A percentile compares a stretch with the other conserved stretches of the same genome.
phyloP scores from a whole-genome alignment of 768 basidiomycete genomes.

The Calocybe gangraenosa region DNA sequence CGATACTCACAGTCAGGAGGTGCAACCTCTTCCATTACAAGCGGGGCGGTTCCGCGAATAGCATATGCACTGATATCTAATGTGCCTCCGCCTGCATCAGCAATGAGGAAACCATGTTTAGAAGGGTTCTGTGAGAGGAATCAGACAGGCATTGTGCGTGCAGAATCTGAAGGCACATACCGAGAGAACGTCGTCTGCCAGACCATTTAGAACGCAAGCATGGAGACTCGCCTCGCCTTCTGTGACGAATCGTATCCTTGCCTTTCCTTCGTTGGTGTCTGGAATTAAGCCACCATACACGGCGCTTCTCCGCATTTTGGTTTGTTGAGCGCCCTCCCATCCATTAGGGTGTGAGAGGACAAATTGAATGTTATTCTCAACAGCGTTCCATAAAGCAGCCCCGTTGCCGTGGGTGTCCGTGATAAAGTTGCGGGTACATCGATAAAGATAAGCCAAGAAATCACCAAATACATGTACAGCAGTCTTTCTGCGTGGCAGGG shows the following conservation, averaged over 20 bases:
- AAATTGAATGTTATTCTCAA: conserved; percentile 67
- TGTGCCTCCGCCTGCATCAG: conserved; percentile 79
- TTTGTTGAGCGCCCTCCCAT: conserved; percentile 77
- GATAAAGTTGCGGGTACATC: conserved; percentile 73
- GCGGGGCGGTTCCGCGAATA: conserved; percentile 62
- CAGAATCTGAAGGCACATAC: conserved; percentile 35
- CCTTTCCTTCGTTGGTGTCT: conserved; percentile 67
- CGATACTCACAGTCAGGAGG: conserved; percentile 67
- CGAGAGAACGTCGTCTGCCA: conserved; percentile 73
- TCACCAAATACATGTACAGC: conserved; percentile 78
- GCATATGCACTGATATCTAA: conserved; percentile 80
- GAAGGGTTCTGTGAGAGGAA: conserved; percentile 53
- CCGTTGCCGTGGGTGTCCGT: conserved; percentile 83
- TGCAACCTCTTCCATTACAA: conserved; percentile 79
- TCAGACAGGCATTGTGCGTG: conserved; percentile 2
- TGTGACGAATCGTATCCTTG: conserved; percentile 75
- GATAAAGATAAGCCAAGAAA: conserved; percentile 70
- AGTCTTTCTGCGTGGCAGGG: conserved; percentile 61
- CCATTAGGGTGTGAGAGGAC: conserved; percentile 80
- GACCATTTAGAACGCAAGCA: conserved; percentile 72
- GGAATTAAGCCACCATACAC: conserved; percentile 70
- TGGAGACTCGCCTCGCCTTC: conserved; percentile 84
- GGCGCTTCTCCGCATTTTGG: conserved; percentile 73
- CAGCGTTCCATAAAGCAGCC: conserved; percentile 59
- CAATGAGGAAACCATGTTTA: conserved; percentile 73